phyloP scores from a whole-genome alignment of 495 filamentous ascomycete species.

The Bryoglossum gracile region DNA sequence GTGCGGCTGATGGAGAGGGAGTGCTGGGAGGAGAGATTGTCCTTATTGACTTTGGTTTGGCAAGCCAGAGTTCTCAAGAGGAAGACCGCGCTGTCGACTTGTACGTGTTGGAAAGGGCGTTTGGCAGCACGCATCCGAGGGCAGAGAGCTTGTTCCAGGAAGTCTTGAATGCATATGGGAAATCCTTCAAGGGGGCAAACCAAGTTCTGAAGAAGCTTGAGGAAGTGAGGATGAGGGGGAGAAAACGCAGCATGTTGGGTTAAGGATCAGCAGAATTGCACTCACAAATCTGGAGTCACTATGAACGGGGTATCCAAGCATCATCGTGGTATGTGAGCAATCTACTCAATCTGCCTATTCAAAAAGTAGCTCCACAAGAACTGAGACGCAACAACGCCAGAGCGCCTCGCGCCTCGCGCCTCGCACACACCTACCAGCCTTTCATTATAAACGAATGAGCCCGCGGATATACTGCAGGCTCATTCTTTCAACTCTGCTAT shows the following conservation, averaged over 20 bases:
- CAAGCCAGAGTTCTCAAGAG: slow-evolving; percentile 70
- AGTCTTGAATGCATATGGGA: slow-evolving; percentile 46
- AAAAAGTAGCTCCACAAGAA: too few relatives aligned
- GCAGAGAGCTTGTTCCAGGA: slow-evolving; percentile 68
- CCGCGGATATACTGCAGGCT: not conserved
- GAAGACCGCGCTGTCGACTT: slow-evolving; percentile 95
- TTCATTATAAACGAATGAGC: not conserved
- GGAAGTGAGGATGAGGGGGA: slow-evolving; percentile 91
- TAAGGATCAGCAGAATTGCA: slow-evolving; percentile 26
- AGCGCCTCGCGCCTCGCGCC: too few relatives aligned
- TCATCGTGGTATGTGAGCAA: not conserved
- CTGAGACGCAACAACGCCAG: too few relatives aligned
- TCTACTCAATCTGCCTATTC: too few relatives aligned
- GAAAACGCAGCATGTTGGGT: slow-evolving; percentile 96
- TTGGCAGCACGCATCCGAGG: slow-evolving; percentile 86
- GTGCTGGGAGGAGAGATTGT: slow-evolving; percentile 65
- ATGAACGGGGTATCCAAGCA: not conserved
- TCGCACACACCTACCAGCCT: too few relatives aligned
- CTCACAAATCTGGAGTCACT: not conserved
- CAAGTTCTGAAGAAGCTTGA: slow-evolving; percentile 63
- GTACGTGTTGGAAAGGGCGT: slow-evolving; percentile 95
- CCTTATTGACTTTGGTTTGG: slow-evolving; percentile 93
- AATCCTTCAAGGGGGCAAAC: slow-evolving; percentile 42
- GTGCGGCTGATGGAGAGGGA: slow-evolving; percentile 15
- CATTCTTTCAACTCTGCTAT: slow-evolving; percentile 57